A percentile compares a stretch with the other conserved stretches of the same genome.
phyloP scores from a whole-genome alignment of 78 protist genomes.

The Isochrysis galbana region DNA sequence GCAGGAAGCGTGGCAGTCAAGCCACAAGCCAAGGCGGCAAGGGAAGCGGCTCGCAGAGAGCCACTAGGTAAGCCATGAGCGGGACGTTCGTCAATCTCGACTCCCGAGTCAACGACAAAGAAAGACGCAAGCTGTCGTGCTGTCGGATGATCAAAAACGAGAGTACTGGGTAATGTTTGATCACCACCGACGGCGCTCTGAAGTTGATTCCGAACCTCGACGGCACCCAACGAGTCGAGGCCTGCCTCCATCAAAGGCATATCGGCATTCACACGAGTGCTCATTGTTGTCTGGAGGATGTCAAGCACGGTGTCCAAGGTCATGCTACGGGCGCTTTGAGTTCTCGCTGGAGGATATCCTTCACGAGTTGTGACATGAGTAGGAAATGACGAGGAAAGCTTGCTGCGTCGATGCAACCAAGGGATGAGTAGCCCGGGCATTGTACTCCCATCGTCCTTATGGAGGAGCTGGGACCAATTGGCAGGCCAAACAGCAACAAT shows the following conservation, averaged over 20 bases:
- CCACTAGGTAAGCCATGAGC: too few relatives aligned
- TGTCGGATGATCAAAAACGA: not conserved
- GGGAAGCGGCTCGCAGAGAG: too few relatives aligned
- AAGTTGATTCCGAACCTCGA: not conserved
- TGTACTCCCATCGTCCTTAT: not conserved
- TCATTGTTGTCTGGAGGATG: not conserved
- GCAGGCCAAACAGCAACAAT: not conserved
- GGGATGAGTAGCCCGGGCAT: not conserved
- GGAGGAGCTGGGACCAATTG: not conserved
- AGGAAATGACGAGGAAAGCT: not conserved
- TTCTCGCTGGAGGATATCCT: not conserved
- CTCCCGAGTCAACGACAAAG: not conserved
- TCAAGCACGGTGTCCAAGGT: not conserved
- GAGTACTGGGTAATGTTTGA: not conserved
- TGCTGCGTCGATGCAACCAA: not conserved
- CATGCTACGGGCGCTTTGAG: not conserved
- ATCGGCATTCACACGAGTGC: not conserved
- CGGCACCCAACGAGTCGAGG: slow-evolving; percentile 4
- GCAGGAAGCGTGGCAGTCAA: not conserved
- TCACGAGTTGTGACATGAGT: too few relatives aligned
- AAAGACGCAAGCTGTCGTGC: not conserved
- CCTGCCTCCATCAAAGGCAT: not conserved
- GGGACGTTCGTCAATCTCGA: too few relatives aligned
- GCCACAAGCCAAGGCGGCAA: not conserved
- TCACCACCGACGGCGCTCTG: not conserved